phyloP scores from a whole-genome alignment of 768 basidiomycete genomes.

The Steccherinum ochraceum region DNA sequence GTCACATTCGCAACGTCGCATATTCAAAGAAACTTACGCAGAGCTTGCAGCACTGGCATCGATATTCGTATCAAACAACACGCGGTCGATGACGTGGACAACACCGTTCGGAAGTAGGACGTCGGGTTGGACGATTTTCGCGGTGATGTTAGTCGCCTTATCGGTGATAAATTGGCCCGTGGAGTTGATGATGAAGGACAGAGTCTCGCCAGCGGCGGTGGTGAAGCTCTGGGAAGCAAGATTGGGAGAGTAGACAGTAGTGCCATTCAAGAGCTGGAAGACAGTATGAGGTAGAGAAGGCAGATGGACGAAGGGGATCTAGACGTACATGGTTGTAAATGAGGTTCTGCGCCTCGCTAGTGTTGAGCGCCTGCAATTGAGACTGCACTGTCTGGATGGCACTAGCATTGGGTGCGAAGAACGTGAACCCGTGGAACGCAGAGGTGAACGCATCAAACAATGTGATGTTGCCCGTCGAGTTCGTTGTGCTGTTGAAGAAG shows the following conservation, averaged over 20 bases:
- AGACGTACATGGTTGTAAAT: conserved; percentile 55
- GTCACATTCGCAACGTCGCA: not conserved
- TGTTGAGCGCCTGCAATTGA: conserved; percentile 34
- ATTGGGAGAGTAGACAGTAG: conserved; percentile 54
- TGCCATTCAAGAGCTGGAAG: conserved; percentile 57
- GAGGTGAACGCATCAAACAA: conserved; percentile 28
- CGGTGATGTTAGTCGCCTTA: conserved; percentile 33
- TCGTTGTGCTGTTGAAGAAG: conserved; percentile 21
- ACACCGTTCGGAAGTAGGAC: conserved; percentile 64
- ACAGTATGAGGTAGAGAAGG: not conserved
- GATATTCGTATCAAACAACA: conserved; percentile 39
- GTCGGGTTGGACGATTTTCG: conserved; percentile 51
- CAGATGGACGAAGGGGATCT: not conserved
- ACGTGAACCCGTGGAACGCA: conserved; percentile 46
- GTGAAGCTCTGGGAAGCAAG: conserved; percentile 35
- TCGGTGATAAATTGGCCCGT: conserved; percentile 50
- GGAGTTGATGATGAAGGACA: conserved; percentile 45
- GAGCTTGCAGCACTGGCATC: conserved; percentile 41
- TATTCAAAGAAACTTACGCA: conserved; percentile 41
- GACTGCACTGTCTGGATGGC: conserved; percentile 37
- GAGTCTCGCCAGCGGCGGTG: conserved; percentile 51
- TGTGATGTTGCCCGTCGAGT: conserved; percentile 30
- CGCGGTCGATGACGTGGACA: conserved; percentile 52
- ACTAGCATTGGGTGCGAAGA: conserved; percentile 58
- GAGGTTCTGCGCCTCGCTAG: conserved; percentile 36